Conservation (phyloP, 345 rosid genomes). For the Erucastrum elatum region DNA sequence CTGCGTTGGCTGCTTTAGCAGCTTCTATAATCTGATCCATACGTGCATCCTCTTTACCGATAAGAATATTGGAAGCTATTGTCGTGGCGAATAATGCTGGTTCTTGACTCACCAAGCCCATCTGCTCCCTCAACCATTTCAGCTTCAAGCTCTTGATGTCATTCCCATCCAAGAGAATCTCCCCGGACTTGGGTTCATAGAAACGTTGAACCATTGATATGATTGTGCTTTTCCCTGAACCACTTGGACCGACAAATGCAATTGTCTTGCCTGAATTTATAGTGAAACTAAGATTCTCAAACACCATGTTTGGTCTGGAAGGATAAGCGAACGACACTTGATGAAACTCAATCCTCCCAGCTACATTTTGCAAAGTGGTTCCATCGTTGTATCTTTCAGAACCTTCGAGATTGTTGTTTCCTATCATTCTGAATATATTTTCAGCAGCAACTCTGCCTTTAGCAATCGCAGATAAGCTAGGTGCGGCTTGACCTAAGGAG, state of each 20-base stretch:
- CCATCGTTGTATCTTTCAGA: slow-evolving; percentile 41
- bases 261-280: slow-evolving; percentile 60
- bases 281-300: slow-evolving; percentile 67
- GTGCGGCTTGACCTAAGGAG: slow-evolving; percentile 78
- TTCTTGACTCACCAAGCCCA: slow-evolving; percentile 93
- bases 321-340: slow-evolving; percentile 69
- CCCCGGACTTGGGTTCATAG: slow-evolving; percentile 80
- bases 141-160: slow-evolving; percentile 56
- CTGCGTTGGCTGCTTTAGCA: slow-evolving; percentile 81
- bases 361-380: slow-evolving; percentile 44
- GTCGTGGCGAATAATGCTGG: slow-evolving; percentile 81
- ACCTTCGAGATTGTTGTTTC: slow-evolving; percentile 29
- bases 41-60: slow-evolving; percentile 63
- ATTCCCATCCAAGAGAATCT: slow-evolving; percentile 64
- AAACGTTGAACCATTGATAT: slow-evolving; percentile 83
- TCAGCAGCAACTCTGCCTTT: slow-evolving; percentile 74
- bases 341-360: slow-evolving; percentile 61
- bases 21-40: slow-evolving; percentile 57
- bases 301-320: slow-evolving; percentile 55
- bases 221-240: slow-evolving; percentile 88
- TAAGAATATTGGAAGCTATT: slow-evolving; percentile 61
- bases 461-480: slow-evolving; percentile 70
- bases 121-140: slow-evolving; percentile 81
- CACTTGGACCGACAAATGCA: slow-evolving; percentile 87
- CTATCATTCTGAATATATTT: slow-evolving; percentile 57